Conservation (phyloP, 2,329 filamentous ascomycete species). For the Penicillium sp. region DNA sequence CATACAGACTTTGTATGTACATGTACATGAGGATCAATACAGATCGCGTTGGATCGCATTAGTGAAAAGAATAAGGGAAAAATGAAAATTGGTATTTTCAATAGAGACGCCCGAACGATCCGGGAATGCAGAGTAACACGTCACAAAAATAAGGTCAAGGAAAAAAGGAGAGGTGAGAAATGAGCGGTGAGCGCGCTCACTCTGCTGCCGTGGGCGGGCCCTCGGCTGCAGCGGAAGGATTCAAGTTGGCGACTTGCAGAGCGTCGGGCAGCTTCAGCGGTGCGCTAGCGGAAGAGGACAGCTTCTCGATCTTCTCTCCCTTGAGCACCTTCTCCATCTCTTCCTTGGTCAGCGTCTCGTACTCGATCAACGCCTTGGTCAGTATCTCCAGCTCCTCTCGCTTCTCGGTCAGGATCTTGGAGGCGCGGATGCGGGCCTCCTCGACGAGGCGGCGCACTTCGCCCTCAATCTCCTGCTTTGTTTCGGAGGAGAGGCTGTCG, state of each 20-base stretch:
- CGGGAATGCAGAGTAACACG: conserved; percentile 19
- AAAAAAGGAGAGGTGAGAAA: conserved; percentile 5
- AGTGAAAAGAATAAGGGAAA: not conserved
- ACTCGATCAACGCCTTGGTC: conserved; percentile 85
- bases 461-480: conserved; percentile 78
- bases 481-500: conserved; percentile 76
- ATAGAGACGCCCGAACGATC: conserved; percentile 23
- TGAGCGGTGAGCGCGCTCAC: conserved; percentile 13
- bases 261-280: conserved; percentile 68
- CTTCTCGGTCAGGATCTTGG: conserved; percentile 67
- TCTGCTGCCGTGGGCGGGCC: conserved; percentile 24
- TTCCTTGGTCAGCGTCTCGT: conserved; percentile 84
- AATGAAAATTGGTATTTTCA: conserved; percentile 23
- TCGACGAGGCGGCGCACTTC: conserved; percentile 85
- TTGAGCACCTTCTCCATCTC: conserved; percentile 89
- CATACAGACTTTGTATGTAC: not conserved
- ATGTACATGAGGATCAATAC: not conserved
- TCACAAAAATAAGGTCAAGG: conserved; percentile 8
- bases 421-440: conserved; percentile 74
- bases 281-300: conserved; percentile 51
- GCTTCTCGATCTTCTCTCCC: conserved; percentile 76
- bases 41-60: not conserved
- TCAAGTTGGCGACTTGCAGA: conserved; percentile 32
- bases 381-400: conserved; percentile 83
- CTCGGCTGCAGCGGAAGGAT: conserved; percentile 22